Percentiles rank a stretch among this genome's conserved stretches.
Evolutionary conservation across 495 filamentous ascomycete species (phyloP).

Genomic region (Cudoniella acicularis): DNA sequence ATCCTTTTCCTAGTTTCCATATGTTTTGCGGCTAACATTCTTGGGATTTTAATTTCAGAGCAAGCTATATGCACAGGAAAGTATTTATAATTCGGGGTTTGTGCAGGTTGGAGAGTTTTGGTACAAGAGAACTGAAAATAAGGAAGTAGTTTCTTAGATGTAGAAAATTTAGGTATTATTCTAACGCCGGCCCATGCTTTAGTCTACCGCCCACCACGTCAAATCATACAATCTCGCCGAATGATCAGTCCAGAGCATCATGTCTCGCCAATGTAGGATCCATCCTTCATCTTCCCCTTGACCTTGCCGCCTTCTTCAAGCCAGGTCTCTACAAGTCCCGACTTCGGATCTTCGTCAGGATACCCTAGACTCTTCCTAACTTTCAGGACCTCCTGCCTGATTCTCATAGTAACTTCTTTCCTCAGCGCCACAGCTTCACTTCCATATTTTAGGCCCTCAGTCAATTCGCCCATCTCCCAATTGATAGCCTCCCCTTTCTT

Average conservation of each 20-base stretch:
- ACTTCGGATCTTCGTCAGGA: slow-evolving; percentile 66
- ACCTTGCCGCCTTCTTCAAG: slow-evolving; percentile 20
- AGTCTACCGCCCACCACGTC: neutral
- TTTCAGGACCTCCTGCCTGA: slow-evolving; percentile 75
- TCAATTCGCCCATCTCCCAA: slow-evolving; percentile 55
- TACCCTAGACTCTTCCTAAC: slow-evolving; percentile 66
- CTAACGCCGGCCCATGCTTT: neutral
- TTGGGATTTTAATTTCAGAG: no score
- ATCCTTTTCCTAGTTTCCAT: no score
- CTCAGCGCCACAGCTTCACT: slow-evolving; percentile 73
- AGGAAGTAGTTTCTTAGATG: neutral
- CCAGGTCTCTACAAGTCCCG: slow-evolving; percentile 49
- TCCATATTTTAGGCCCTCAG: slow-evolving; percentile 65
- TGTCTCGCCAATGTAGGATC: slow-evolving; percentile 22
- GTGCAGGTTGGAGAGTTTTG: no score
- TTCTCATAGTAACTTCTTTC: slow-evolving; percentile 73
- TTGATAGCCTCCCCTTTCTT: slow-evolving; percentile 16
- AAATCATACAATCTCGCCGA: neutral
- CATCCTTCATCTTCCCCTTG: slow-evolving; percentile 25
- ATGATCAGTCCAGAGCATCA: slow-evolving; percentile 3
- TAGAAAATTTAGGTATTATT: neutral
- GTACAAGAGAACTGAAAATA: neutral
- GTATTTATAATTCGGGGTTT: no score
- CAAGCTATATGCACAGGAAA: no score
- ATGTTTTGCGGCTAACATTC: no score